Conservation (phyloP, 768 basidiomycete species). For the Tulasnella sp. region DNA sequence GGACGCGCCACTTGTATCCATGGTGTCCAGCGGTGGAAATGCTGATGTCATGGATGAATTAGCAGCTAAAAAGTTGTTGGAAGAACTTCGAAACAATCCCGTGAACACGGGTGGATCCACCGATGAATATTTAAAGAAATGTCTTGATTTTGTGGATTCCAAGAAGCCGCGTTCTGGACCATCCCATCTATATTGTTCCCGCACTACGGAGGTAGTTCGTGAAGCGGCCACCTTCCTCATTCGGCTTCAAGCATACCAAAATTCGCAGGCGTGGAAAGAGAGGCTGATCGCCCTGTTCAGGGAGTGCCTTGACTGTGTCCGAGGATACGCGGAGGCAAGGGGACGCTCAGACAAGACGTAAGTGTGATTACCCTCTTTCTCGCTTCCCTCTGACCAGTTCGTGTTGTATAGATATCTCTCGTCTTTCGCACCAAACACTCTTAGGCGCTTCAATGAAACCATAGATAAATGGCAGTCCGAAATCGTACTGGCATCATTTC, state of each 20-base stretch:
- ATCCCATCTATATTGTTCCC: constrained; percentile 73
- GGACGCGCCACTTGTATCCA: no score
- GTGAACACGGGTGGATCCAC: no score
- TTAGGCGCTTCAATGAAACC: constrained; percentile 44
- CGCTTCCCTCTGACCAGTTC: neutral
- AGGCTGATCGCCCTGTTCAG: constrained; percentile 42
- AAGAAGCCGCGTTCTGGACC: no score
- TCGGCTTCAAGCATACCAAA: constrained; percentile 64
- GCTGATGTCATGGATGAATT: no score
- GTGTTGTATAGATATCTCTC: constrained; percentile 9
- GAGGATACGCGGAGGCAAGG: constrained; percentile 52
- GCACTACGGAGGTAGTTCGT: constrained; percentile 40
- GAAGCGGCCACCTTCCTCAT: constrained; percentile 71
- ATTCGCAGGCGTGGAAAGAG: constrained; percentile 46
- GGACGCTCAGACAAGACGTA: constrained; percentile 54
- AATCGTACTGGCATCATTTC: constrained; percentile 39
- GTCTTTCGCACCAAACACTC: constrained; percentile 31
- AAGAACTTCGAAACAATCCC: no score
- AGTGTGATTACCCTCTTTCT: constrained; percentile 26
- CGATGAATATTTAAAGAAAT: no score
- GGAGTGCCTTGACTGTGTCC: constrained; percentile 58
- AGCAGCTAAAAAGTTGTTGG: no score
- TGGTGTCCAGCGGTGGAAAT: no score
- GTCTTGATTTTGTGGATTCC: no score
- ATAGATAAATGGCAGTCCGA: constrained; percentile 57